A percentile compares a stretch with the other conserved stretches of the same genome.
Conservation (phyloP, 805 yeast species). For the Yamadazyma sp. region DNA sequence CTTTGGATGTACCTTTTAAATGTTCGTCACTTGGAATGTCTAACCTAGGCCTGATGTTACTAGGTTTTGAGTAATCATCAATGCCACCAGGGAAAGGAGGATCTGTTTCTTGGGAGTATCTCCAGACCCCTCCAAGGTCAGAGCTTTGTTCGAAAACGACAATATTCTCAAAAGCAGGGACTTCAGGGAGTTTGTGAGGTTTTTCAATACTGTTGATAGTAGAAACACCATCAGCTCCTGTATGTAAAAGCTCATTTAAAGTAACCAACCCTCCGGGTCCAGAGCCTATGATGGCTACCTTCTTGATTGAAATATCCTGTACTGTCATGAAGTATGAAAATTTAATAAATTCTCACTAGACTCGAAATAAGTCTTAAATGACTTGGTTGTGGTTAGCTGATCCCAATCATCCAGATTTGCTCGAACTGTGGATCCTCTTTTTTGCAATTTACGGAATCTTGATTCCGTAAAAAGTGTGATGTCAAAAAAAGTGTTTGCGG, state of each 20-base stretch:
- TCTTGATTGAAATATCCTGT: conserved; percentile 14
- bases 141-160: conserved; percentile 37
- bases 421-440: too few relatives aligned
- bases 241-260: conserved; percentile 27
- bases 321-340: conserved; percentile 1
- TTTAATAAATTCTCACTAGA: too few relatives aligned
- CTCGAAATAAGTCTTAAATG: too few relatives aligned
- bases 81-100: conserved; percentile 18
- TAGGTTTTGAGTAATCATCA: conserved; percentile 31
- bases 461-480: too few relatives aligned
- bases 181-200: conserved; percentile 1
- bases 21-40: conserved; percentile 13
- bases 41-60: conserved; percentile 20
- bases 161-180: conserved; percentile 9
- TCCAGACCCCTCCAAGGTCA: conserved; percentile 47
- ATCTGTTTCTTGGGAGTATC: conserved; percentile 21
- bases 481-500: too few relatives aligned
- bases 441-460: too few relatives aligned
- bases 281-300: conserved; percentile 25
- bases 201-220: conserved; percentile 1
- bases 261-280: conserved; percentile 34
- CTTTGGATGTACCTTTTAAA: conserved; percentile 18
- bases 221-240: conserved; percentile 23
- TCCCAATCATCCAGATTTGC: too few relatives aligned
- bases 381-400: not conserved